Conservation (phyloP, 2,329 filamentous ascomycete genomes). For the Stemphylium vesicarium region DNA sequence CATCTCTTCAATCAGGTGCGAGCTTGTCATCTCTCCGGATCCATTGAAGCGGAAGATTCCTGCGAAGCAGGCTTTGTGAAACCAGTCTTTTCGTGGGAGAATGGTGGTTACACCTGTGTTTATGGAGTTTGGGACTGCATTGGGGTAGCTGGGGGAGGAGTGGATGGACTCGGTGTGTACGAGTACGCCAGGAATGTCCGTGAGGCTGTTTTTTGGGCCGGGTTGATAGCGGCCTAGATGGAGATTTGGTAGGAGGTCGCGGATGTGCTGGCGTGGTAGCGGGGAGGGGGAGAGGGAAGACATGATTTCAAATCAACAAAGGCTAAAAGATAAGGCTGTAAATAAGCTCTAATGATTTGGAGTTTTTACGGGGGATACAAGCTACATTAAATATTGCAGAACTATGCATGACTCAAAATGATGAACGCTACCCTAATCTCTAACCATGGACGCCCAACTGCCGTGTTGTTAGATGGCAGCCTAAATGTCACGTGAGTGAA, state of each 20-base stretch:
- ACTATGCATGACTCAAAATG: no score
- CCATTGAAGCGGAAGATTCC: conserved; percentile 67
- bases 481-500: background rate
- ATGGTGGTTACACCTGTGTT: conserved; percentile 56
- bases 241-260: conserved; percentile 48
- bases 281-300: conserved; percentile 3
- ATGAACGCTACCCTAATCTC: no score
- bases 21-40: conserved; percentile 67
- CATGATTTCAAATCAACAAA: conserved; percentile 9
- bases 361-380: no score
- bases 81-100: conserved; percentile 52
- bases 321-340: background rate
- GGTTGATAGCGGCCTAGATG: conserved; percentile 47
- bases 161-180: conserved; percentile 51
- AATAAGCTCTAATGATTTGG: background rate
- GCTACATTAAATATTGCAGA: no score
- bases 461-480: no score
- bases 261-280: conserved; percentile 42
- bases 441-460: no score
- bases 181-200: conserved; percentile 54
- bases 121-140: conserved; percentile 37
- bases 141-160: conserved; percentile 34
- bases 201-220: conserved; percentile 52
- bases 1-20: conserved; percentile 67
- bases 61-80: conserved; percentile 51